phyloP scores from a whole-genome alignment of 768 basidiomycete genomes.

The Amanita pseudoporphyria region DNA sequence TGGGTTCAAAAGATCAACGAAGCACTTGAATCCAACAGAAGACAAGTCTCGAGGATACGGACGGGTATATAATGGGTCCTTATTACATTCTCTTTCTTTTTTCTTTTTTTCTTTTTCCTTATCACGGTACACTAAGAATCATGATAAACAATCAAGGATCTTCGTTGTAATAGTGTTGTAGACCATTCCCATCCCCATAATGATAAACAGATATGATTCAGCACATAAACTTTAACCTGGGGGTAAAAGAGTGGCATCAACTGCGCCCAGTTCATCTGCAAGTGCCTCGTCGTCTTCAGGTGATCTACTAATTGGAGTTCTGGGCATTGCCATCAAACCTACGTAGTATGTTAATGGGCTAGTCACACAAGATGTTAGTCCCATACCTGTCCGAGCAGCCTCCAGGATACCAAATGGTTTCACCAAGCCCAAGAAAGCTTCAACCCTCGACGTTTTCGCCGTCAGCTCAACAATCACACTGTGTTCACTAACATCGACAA shows the following conservation, averaged over 20 bases:
- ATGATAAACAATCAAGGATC: not conserved
- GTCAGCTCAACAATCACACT: slow-evolving; percentile 92
- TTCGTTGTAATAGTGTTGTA: not conserved
- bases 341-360: not conserved
- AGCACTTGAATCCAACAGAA: slow-evolving; percentile 13
- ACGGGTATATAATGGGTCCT: slow-evolving; percentile 3
- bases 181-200: not conserved
- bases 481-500: slow-evolving; percentile 93
- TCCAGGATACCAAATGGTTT: slow-evolving; percentile 96
- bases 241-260: slow-evolving; percentile 89
- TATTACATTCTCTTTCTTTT: not conserved
- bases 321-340: slow-evolving; percentile 98
- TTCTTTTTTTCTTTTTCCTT: not conserved
- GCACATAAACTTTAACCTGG: slow-evolving; percentile 55
- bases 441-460: slow-evolving; percentile 84
- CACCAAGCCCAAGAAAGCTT: slow-evolving; percentile 85
- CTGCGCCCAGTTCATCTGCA: slow-evolving; percentile 40
- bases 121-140: not conserved
- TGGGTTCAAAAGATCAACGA: slow-evolving; percentile 34
- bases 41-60: slow-evolving; percentile 13
- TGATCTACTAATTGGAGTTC: slow-evolving; percentile 70
- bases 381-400: slow-evolving; percentile 86
- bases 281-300: slow-evolving; percentile 47
- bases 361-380: slow-evolving; percentile 8
- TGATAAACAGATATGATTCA: not conserved